Evolutionary conservation across 441 rosid genomes (phyloP), one percentile per base, ranked within the genome.

Genomic region (Erodium trifolium): DNA sequence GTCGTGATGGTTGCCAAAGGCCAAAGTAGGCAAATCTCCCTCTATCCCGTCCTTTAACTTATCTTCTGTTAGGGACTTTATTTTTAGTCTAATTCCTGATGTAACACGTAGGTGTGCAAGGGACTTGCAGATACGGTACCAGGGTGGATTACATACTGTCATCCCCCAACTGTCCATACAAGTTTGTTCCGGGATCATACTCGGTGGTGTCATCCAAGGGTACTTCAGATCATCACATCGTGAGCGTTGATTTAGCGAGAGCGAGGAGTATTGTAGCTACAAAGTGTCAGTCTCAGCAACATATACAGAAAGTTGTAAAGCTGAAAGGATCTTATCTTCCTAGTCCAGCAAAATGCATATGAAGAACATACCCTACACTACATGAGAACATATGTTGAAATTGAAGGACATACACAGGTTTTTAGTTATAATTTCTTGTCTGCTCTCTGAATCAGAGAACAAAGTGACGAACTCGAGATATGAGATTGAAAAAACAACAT

Each of bases 181-280:
- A 79, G 75, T 86, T 88, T 64, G 83, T 92, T 63, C 97, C 93
- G 0, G 89, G 88, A 11, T 88, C 98, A 1, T 92, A 92, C 78
- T 86, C 97, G 0, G 97, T 88, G 63, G 68, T 90, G 41, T 92
- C 98, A 43, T 92, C 97, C 3, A 87, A 92, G 72, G 98, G 96
- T 17, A 93, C 97, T 4, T 93, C 97, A 18, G 98, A 93, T 84
- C 98, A 90, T 69, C 98, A 93, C 78, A 88, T 93, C 37, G 97
- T 90, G 63, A 86, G 86, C 80, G 98, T 78, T 12, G 96, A 90
- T 31, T 60, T 93, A 18, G 77, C 69, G 23, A 82, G 76, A 74
- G 76, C 55, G 18, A 59, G 74, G 34, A 73, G 68, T 53, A 80
- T 68, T 62, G 72, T 69, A 51, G 18, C 59, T 60, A 73, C 49